Evolutionary conservation across 2,329 filamentous ascomycete species (phyloP), one percentile per base, ranked within the genome.

Genomic region (Beauveria medogensis): DNA sequence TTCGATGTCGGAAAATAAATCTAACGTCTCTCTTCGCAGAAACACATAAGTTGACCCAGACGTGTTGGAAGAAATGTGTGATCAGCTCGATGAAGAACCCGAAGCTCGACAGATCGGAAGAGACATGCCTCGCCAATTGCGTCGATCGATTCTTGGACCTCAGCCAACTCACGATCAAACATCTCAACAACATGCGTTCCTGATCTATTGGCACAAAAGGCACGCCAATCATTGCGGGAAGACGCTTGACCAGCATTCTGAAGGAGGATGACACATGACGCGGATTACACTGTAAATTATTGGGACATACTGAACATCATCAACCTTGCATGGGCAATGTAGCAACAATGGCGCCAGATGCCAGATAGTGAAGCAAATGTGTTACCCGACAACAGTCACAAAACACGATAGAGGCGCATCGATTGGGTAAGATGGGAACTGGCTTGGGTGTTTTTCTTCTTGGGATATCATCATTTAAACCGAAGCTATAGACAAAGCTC

Each of bases 41-140:
- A 71, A 80, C 81, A 14, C 81, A 84, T 70, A 74, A 71, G 64
- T 69, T 85, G 58, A 84, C 80, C 48, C 89, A 94, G 69, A 84
- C 89, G 63, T 99, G 94, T 83, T 99, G 92, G 87, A 91, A 87
- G 72, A 97, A 97, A 79, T 99, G 94, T 80, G 81, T 97, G 63
- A 88, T 89, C 9, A 80, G 85, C 59, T 81, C 80, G 62, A 88
- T 97, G 72, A 86, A 87, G 67, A 83, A 81, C 63, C 83, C 85
- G 30, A 84, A 85, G 69, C 79, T 99, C 66, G 91, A 95, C 67
- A 83, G 82, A 69, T 79, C 76, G 64, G 94, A 99, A 78, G 88
- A 94, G 78, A 77, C 80, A 9, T 99, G 94, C 74, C 83, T 96
- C 73, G 81, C 87, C 73, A 97, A 96, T 79, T 99, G 94, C 71